Evolutionary conservation across 2,329 filamentous ascomycete species (phyloP).

Genomic region (Scorias spongiosa): DNA sequence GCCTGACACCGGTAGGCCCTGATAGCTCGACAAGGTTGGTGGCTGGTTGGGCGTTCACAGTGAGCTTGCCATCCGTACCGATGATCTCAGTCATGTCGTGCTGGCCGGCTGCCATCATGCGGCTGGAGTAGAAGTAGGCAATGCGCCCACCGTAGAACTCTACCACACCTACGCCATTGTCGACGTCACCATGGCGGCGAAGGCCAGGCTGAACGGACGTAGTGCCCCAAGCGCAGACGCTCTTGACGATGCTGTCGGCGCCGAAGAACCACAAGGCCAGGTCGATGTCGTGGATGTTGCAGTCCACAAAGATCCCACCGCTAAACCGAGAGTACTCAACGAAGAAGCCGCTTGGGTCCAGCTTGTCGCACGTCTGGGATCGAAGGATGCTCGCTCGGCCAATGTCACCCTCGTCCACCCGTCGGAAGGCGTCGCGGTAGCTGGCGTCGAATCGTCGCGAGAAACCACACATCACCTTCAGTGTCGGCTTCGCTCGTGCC

Average conservation of each 20-base stretch:
- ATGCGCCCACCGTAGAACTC: slow-evolving; percentile 51
- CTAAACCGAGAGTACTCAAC: slow-evolving; percentile 50
- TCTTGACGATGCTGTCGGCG: slow-evolving; percentile 38
- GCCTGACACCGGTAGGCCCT: slow-evolving; percentile 37
- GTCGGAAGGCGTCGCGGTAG: slow-evolving; percentile 44
- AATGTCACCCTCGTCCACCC: slow-evolving; percentile 39
- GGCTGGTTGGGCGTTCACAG: slow-evolving; percentile 44
- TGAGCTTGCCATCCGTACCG: slow-evolving; percentile 48
- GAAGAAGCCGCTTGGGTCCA: slow-evolving; percentile 51
- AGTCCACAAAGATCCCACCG: slow-evolving; percentile 58
- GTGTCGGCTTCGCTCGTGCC: slow-evolving; percentile 38
- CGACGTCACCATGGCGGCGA: slow-evolving; percentile 41
- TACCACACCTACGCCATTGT: slow-evolving; percentile 48
- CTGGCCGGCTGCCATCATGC: slow-evolving; percentile 55
- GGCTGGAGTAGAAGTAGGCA: slow-evolving; percentile 46
- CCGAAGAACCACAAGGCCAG: slow-evolving; percentile 50
- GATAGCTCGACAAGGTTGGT: slow-evolving; percentile 41
- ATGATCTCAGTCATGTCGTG: slow-evolving; percentile 54
- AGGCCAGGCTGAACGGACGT: slow-evolving; percentile 45
- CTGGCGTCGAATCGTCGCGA: slow-evolving; percentile 51
- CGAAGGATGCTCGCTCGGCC: slow-evolving; percentile 46
- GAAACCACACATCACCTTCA: slow-evolving; percentile 54
- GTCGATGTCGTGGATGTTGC: slow-evolving; percentile 56
- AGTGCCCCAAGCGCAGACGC: slow-evolving; percentile 40
- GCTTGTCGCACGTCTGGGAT: slow-evolving; percentile 52